Evolutionary conservation across 768 basidiomycete genomes (phyloP), one percentile per base, ranked within the genome.

Genomic region (Lactarius vividus): DNA sequence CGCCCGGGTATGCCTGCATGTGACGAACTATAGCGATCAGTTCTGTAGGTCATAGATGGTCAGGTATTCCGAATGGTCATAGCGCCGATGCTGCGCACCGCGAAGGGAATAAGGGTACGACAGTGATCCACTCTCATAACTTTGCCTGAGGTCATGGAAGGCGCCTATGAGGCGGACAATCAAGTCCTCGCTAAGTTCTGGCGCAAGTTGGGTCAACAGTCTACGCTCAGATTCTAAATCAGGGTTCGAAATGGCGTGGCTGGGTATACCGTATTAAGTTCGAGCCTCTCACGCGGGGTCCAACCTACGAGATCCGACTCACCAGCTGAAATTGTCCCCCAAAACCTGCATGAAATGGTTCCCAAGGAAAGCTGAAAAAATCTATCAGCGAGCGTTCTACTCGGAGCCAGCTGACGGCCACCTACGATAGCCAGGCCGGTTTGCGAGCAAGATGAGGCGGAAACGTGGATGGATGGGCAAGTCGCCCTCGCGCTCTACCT

Each of bases 301-400:
- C 7, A 33, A 8, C 39, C 4, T 8, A 58, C 31, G 39, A 42
- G 3, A 61, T 26, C 26, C 37, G 13, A 42, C 69, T 62, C 18
- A 73, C 72, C 76, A 79, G 67, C 85, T 85, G 73, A 89, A 88
- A 71, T 84, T 85, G 73, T 89, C 87, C 3, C 87, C 87, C 2
- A 88, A 79, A 16, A 89, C 87, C 70, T 89, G 87, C 26, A 88
- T 75, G 77, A 89, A 89, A 72, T 89, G 86, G 67, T 89, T 89
- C 1, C 87, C 87, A 28, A 89, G 78, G 81, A 89, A 89, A 1
- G 87, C 87, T 88, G 60, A 16, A 15, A 20, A 62, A n/a, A 53
- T 60, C 61, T 35, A 18, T 15, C 23, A 35, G 39, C 26, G 13
- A 26, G 4, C 5, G 49, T 26, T 52, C 49, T 52, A 15, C 49